Percentiles rank a stretch among this genome's conserved stretches.
These are phyloP conservation scores for Eutrema salsugineum DNA, from an alignment of 441 rosid species.

Conservation along the genomic window DNA sequence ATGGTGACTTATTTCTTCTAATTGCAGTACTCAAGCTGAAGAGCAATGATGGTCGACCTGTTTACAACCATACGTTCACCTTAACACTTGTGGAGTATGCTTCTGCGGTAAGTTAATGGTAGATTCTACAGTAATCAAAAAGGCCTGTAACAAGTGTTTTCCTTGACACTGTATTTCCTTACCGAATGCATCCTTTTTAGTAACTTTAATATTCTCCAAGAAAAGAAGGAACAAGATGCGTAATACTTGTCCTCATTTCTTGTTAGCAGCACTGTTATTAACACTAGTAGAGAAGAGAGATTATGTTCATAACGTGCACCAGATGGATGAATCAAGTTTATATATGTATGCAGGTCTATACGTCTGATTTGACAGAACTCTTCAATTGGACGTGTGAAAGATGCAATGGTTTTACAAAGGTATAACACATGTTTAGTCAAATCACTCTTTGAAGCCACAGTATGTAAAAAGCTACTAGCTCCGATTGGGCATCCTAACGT, in stretches of 20 bases:
- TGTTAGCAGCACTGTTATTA: neutral
- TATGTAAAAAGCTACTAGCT: neutral
- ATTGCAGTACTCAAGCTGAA: slow-evolving; percentile 53
- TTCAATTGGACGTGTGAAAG: slow-evolving; percentile 87
- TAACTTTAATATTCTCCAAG: neutral
- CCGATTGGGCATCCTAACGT: neutral
- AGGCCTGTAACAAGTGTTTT: neutral
- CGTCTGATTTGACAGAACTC: slow-evolving; percentile 74
- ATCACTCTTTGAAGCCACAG: slow-evolving; percentile 9
- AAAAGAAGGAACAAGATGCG: neutral
- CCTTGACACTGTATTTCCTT: neutral
- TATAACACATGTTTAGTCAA: slow-evolving; percentile 18
- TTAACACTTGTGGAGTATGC: slow-evolving; percentile 84
- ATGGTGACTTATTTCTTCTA: slow-evolving; percentile 2
- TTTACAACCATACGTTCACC: slow-evolving; percentile 82
- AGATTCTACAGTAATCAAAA: neutral
- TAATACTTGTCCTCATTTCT: neutral
- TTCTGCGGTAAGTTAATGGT: slow-evolving; percentile 66
- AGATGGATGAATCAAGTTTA: slow-evolving; percentile 21
- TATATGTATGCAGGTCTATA: slow-evolving; percentile 58
- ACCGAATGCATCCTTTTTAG: neutral
- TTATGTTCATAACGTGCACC: neutral
- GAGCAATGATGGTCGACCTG: slow-evolving; percentile 33
- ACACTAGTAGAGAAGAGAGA: neutral
- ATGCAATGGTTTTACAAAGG: slow-evolving; percentile 76